These are phyloP conservation scores for Odontarrhena argentea DNA, from an alignment of 345 rosid genomes.

Conservation along the genomic window DNA sequence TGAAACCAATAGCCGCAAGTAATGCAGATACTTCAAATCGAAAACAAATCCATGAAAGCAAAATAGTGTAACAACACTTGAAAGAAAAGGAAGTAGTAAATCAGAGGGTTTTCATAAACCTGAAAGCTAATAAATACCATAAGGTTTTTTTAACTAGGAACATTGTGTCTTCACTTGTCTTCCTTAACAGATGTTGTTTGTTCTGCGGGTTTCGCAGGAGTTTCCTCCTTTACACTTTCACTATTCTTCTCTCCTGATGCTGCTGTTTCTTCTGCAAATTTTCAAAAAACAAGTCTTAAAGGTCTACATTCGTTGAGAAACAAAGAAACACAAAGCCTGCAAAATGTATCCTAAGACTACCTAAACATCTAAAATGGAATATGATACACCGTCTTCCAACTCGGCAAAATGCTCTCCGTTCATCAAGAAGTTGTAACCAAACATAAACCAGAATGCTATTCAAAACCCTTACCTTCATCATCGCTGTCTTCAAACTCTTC, in stretches of 20 bases:
- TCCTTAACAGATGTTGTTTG: slow-evolving; percentile 28
- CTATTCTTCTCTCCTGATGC: slow-evolving; percentile 33
- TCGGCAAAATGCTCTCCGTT: background rate
- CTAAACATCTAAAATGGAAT: background rate
- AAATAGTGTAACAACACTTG: slow-evolving; percentile 22
- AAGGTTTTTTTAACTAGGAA: slow-evolving; percentile 17
- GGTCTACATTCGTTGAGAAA: background rate
- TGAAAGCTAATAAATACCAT: slow-evolving; percentile 27
- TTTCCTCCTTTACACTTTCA: slow-evolving; percentile 22
- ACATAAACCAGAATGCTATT: slow-evolving; percentile 12
- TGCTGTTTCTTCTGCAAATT: slow-evolving; percentile 31
- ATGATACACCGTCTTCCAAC: background rate
- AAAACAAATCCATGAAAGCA: slow-evolving; percentile 24
- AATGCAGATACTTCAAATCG: background rate
- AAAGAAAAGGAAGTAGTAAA: background rate
- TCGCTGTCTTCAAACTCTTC: slow-evolving; percentile 85
- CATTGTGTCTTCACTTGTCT: slow-evolving; percentile 33
- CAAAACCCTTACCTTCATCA: slow-evolving; percentile 68
- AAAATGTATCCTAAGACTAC: slow-evolving; percentile 9
- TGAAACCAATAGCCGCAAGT: background rate
- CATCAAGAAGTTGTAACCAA: slow-evolving; percentile 16
- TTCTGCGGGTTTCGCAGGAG: slow-evolving; percentile 28
- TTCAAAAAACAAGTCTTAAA: background rate
- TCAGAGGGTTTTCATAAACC: slow-evolving; percentile 29
- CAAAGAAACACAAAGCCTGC: slow-evolving; percentile 5